Conservation (phyloP, 352 stramenopile genomes). For the Halophytophthora batemanensis region DNA sequence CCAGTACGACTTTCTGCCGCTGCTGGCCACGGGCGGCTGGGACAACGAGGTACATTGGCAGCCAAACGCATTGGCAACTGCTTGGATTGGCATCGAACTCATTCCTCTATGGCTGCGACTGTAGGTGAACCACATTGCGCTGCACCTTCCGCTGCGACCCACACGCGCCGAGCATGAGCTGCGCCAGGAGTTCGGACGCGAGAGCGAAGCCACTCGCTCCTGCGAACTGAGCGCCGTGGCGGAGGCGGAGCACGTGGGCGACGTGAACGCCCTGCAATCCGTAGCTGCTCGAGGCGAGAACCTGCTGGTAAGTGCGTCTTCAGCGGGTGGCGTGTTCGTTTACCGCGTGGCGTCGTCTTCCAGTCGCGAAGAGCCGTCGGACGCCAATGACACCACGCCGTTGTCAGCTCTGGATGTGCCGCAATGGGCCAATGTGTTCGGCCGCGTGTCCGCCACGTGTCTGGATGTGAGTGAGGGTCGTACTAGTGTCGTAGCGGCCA, state of each 20-base stretch:
- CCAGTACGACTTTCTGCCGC: conserved; percentile 42
- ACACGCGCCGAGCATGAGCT: conserved; percentile 45
- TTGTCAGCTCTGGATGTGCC: conserved; percentile 28
- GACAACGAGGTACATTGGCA: conserved; percentile 38
- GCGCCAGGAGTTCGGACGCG: conserved; percentile 33
- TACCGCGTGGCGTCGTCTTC: conserved; percentile 33
- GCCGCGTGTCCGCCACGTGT: conserved; percentile 35
- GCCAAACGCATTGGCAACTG: not conserved
- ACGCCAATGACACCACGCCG: conserved; percentile 7
- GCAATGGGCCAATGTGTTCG: conserved; percentile 65
- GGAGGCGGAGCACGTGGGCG: conserved; percentile 44
- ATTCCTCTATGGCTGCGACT: not conserved
- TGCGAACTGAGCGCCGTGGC: conserved; percentile 49
- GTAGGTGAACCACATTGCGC: conserved; percentile 46
- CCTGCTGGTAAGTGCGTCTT: conserved; percentile 60
- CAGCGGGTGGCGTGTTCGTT: conserved; percentile 43
- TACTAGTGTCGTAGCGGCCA: conserved; percentile 53
- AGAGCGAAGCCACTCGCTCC: conserved; percentile 8
- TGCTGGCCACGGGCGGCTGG: conserved; percentile 57
- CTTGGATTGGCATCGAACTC: not conserved
- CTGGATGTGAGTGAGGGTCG: conserved; percentile 50
- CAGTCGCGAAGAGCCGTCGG: conserved; percentile 13
- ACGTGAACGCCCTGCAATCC: conserved; percentile 66
- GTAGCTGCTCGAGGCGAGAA: conserved; percentile 39
- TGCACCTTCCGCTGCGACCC: conserved; percentile 48